Base-by-base conservation (phyloP, 768 basidiomycete species). In the Royoungia palumana region DNA sequence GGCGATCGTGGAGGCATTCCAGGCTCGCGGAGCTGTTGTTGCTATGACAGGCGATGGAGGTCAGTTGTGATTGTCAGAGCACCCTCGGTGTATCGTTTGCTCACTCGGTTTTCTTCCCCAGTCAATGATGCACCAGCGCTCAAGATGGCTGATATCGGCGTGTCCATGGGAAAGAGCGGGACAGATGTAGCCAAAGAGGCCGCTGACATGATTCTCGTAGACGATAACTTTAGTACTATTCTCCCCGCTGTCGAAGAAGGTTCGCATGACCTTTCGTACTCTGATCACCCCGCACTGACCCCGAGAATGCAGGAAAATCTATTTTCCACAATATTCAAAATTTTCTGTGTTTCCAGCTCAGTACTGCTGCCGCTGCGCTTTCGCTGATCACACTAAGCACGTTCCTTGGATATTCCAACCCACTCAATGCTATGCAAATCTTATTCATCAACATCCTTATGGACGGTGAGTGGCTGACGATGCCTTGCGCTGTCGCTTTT, bases 301-400 rank as follows among this genome's bases (percentile, higher is more conserved):
- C n/a, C 16, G 22, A 34, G 17, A 13, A 32, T 7, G 3, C 53
- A 87, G 89, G 90, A 49, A 93, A 96, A 86, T 90, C 92, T 3
- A 98, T 98, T 59, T 98, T 97, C 69, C 92, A 97, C 71, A 98
- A 98, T 61, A 95, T 98, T 62, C 95, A 98, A 67, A 96, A 96
- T 67, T 98, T 98, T 77, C 72, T 98, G 47, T 82, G 89, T 35
- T 98, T 98, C 80, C 94, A 98, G 68, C 81, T 98, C 16, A 94
- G 92, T 58, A 98, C 95, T 3, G 95, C 95, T n/a, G 91, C 92
- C 4, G 93, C 95, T 19, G 94, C 94, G 4, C 73, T 98, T 56
- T 85, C 89, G n/a, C 75, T 98, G 56, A 97, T 98, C 70, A 94
- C 94, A 2, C 74, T 97, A 47, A 92, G 89, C 65, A 98, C 94